phyloP scores from a whole-genome alignment of 768 basidiomycete genomes.

The Trametes sanguinea region DNA sequence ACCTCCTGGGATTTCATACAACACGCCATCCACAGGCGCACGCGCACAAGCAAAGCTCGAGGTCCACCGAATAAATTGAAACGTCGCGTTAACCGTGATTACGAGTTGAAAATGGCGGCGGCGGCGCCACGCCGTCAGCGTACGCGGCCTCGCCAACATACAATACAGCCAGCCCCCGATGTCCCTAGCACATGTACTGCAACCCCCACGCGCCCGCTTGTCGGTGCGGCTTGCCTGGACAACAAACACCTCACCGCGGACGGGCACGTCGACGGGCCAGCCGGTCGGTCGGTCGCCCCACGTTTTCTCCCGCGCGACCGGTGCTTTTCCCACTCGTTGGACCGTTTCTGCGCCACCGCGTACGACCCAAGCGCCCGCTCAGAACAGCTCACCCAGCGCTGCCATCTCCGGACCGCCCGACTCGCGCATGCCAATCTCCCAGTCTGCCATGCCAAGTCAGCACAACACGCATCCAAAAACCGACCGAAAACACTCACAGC shows the following conservation, averaged over 20 bases:
- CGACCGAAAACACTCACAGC: conserved; percentile 39
- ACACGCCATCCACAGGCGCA: too few relatives aligned
- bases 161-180: too few relatives aligned
- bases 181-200: too few relatives aligned
- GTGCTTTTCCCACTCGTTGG: neutral
- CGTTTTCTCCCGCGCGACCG: too few relatives aligned
- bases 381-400: conserved; percentile 76
- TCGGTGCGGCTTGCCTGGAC: too few relatives aligned
- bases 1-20: too few relatives aligned
- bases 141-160: too few relatives aligned
- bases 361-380: conserved; percentile 27
- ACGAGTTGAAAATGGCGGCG: neutral
- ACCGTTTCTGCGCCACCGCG: neutral
- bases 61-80: neutral
- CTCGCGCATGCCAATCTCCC: conserved; percentile 94
- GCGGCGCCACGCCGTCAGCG: too few relatives aligned
- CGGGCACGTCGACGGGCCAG: neutral
- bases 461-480: neutral
- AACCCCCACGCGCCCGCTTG: too few relatives aligned
- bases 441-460: conserved; percentile 52
- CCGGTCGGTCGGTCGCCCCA: neutral
- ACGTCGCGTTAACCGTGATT: conserved; percentile 9
- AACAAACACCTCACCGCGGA: neutral
- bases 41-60: too few relatives aligned
- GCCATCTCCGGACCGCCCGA: conserved; percentile 83